Conservation (phyloP, 2,329 filamentous ascomycete genomes). For the Fusarium zealandicum region DNA sequence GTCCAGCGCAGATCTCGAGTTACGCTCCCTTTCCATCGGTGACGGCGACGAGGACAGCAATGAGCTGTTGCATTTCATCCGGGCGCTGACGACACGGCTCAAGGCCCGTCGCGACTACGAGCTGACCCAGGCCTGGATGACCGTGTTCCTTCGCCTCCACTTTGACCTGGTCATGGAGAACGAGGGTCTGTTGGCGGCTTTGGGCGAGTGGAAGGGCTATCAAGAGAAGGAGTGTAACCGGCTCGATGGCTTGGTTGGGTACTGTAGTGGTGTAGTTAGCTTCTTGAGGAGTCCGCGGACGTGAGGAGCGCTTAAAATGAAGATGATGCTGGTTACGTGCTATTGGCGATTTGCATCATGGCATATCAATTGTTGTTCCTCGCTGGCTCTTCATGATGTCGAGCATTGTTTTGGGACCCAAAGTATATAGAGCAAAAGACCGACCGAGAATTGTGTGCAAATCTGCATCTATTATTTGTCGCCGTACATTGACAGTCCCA, state of each 20-base stretch:
- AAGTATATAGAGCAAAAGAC: not conserved
- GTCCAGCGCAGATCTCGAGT: slow-evolving; percentile 86
- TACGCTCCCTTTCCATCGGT: slow-evolving; percentile 74
- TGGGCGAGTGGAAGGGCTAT: slow-evolving; percentile 74
- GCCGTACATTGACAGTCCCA: slow-evolving; percentile 17
- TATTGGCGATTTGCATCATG: slow-evolving; percentile 20
- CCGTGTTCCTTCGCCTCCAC: slow-evolving; percentile 86
- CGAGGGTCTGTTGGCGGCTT: slow-evolving; percentile 61
- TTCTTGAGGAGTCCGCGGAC: slow-evolving; percentile 74
- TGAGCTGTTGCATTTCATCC: slow-evolving; percentile 81
- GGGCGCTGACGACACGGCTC: slow-evolving; percentile 77
- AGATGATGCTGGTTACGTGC: not conserved
- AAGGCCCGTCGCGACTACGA: slow-evolving; percentile 82
- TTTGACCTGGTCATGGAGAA: slow-evolving; percentile 62
- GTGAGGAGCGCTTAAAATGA: slow-evolving; percentile 39
- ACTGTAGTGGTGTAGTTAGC: slow-evolving; percentile 83
- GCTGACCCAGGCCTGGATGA: slow-evolving; percentile 96
- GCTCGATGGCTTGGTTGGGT: slow-evolving; percentile 80
- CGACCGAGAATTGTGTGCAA: not conserved
- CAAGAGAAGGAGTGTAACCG: slow-evolving; percentile 76
- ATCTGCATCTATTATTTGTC: slow-evolving; percentile 25
- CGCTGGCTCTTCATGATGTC: not conserved
- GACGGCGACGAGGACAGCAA: slow-evolving; percentile 59
- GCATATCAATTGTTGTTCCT: slow-evolving; percentile 9
- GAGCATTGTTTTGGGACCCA: not conserved